phyloP scores from a whole-genome alignment of 345 rosid genomes.

The Gossypium arboreum region DNA sequence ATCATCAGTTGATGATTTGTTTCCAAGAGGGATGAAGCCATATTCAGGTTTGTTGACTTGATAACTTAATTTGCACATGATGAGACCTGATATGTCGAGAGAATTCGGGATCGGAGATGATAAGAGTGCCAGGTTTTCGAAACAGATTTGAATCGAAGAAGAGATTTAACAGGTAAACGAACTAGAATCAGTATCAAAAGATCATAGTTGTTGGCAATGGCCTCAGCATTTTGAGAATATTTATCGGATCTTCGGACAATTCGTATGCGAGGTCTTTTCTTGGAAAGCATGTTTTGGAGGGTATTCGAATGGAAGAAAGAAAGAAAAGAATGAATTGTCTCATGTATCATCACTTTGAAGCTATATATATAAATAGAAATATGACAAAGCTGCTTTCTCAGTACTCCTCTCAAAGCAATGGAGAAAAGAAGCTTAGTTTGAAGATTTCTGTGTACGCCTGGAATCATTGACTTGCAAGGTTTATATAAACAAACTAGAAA shows the following conservation, averaged over 20 bases:
- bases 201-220: conserved; percentile 16
- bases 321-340: too few relatives aligned
- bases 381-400: neutral
- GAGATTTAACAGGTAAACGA: conserved; percentile 25
- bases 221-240: conserved; percentile 12
- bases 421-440: too few relatives aligned
- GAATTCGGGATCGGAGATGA: conserved; percentile 18
- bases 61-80: neutral
- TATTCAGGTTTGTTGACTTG: neutral
- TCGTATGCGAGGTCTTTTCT: too few relatives aligned
- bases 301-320: too few relatives aligned
- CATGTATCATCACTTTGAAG: too few relatives aligned
- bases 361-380: neutral
- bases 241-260: neutral
- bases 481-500: neutral
- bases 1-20: neutral
- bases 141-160: conserved; percentile 28
- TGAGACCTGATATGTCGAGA: neutral
- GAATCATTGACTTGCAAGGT: neutral
- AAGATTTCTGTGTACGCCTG: neutral
- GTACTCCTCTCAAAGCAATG: neutral
- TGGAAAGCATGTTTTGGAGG: too few relatives aligned
- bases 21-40: neutral
- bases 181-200: conserved; percentile 24
- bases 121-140: conserved; percentile 26